A percentile compares a stretch with the other conserved stretches of the same genome.
phyloP scores from a whole-genome alignment of 2,329 filamentous ascomycete genomes.

The Pestalotiopsis sp. region DNA sequence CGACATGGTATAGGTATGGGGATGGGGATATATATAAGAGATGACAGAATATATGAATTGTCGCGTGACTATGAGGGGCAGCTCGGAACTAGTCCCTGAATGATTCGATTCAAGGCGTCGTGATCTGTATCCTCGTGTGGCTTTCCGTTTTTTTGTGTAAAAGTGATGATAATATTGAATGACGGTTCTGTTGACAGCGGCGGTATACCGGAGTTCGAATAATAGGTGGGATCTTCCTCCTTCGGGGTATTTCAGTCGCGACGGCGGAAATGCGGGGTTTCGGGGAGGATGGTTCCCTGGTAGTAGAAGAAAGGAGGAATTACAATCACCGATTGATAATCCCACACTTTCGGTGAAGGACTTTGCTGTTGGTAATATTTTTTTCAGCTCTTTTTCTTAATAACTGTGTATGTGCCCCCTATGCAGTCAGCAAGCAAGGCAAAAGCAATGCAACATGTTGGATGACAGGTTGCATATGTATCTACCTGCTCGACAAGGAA shows the following conservation, averaged over 20 bases:
- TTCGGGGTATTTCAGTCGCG: background rate
- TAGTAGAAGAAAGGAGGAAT: background rate
- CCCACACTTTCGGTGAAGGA: background rate
- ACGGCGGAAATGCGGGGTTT: background rate
- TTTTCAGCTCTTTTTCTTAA: background rate
- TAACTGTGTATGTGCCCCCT: background rate
- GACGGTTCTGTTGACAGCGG: background rate
- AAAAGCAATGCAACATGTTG: too few relatives aligned
- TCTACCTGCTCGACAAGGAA: too few relatives aligned
- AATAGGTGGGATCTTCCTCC: background rate
- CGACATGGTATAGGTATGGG: constrained; percentile 14
- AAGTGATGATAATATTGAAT: background rate
- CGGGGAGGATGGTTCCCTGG: background rate
- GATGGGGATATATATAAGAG: background rate
- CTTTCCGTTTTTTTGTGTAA: background rate
- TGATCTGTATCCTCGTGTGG: too few relatives aligned
- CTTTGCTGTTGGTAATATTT: background rate
- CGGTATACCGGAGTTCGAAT: background rate
- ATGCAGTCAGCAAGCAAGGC: background rate
- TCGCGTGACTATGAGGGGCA: too few relatives aligned
- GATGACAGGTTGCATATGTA: too few relatives aligned
- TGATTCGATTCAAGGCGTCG: too few relatives aligned
- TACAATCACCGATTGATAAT: background rate
- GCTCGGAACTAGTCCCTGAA: too few relatives aligned
- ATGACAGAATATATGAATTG: background rate